Evolutionary conservation across 441 rosid species (phyloP).

Genomic region (Capsella rubella): DNA sequence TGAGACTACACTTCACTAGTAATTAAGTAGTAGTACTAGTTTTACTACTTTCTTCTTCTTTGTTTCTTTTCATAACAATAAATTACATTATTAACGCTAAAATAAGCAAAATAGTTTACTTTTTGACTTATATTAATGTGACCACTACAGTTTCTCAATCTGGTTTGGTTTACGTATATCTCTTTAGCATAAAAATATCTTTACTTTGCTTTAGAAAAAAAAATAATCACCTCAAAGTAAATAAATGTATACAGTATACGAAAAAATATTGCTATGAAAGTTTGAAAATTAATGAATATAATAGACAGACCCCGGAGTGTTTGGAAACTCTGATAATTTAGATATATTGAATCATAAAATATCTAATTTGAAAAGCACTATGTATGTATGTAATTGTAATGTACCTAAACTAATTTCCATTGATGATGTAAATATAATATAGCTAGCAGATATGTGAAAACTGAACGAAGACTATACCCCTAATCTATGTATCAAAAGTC

Average conservation of each 20-base stretch:
- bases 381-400: neutral
- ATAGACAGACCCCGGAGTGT: neutral
- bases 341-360: too few relatives aligned
- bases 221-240: neutral
- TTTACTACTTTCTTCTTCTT: neutral
- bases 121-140: neutral
- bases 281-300: neutral
- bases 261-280: neutral
- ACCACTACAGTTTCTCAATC: neutral
- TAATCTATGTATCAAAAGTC: constrained; percentile 16
- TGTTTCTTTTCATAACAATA: constrained; percentile 1
- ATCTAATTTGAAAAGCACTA: neutral
- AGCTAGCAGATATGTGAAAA: neutral
- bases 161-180: neutral
- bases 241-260: neutral
- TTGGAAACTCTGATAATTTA: neutral
- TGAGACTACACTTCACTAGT: too few relatives aligned
- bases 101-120: neutral
- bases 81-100: too few relatives aligned
- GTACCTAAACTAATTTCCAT: constrained; percentile 4
- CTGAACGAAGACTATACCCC: constrained; percentile 18
- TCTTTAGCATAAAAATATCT: neutral
- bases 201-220: neutral
- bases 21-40: too few relatives aligned
- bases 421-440: too few relatives aligned